These are phyloP conservation scores for Drechslerella coelobrocha DNA, from an alignment of 2,329 filamentous ascomycete genomes.

Conservation along the genomic window DNA sequence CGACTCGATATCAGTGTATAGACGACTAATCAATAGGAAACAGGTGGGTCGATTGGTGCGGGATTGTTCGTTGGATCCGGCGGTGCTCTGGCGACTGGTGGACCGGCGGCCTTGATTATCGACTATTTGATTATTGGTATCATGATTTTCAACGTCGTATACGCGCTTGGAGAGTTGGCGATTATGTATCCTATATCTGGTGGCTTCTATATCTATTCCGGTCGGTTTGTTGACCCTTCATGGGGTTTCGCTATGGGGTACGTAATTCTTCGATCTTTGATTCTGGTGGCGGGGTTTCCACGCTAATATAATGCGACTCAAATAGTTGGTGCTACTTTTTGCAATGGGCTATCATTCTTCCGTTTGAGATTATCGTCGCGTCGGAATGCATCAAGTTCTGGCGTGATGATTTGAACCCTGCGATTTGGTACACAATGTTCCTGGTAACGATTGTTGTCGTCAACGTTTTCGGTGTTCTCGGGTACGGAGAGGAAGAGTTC, in stretches of 20 bases:
- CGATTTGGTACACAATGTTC: constrained; percentile 67
- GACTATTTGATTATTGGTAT: constrained; percentile 66
- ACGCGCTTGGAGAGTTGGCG: constrained; percentile 68
- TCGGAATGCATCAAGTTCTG: constrained; percentile 66
- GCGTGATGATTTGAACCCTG: constrained; percentile 62
- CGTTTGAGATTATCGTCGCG: constrained; percentile 66
- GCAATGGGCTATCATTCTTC: constrained; percentile 62
- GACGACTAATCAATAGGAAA: constrained; percentile 55
- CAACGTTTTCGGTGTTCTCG: constrained; percentile 66
- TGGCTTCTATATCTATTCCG: constrained; percentile 68
- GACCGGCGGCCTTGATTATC: constrained; percentile 41
- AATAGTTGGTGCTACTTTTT: constrained; percentile 63
- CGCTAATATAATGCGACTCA: not conserved
- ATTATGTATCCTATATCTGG: constrained; percentile 70
- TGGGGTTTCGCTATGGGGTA: constrained; percentile 65
- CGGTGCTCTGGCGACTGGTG: constrained; percentile 63
- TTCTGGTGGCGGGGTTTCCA: not conserved
- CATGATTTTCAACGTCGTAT: constrained; percentile 68
- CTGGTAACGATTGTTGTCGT: constrained; percentile 63
- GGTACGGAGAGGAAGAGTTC: constrained; percentile 68
- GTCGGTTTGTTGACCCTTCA: constrained; percentile 67
- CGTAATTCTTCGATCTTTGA: not conserved
- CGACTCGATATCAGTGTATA: constrained; percentile 60
- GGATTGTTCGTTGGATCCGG: constrained; percentile 70
- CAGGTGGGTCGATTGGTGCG: constrained; percentile 68